These are phyloP conservation scores for Apiotrichum laibachii DNA, from an alignment of 1,284 basidiomycete species.

Conservation along the genomic window DNA sequence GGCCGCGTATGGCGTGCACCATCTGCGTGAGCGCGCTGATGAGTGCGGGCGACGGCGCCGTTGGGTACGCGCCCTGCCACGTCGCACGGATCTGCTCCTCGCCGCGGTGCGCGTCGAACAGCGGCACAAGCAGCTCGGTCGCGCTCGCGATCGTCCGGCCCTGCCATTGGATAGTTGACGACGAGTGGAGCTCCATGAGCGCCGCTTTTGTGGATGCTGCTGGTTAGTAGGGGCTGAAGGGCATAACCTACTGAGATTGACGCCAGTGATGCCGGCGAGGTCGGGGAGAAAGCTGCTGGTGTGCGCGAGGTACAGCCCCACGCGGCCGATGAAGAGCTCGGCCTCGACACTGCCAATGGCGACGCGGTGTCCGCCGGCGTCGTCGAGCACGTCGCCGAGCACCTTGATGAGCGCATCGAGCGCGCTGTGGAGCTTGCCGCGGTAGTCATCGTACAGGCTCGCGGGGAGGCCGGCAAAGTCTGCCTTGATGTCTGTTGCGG, in stretches of 20 bases:
- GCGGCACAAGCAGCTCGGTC: constrained; percentile 21
- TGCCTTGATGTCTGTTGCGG: constrained; percentile 31
- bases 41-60: constrained; percentile 30
- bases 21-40: constrained; percentile 38
- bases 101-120: constrained; percentile 29
- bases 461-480: constrained; percentile 37
- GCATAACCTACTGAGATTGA: constrained; percentile 23
- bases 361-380: constrained; percentile 23
- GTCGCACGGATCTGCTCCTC: constrained; percentile 27
- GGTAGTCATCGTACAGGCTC: constrained; percentile 27
- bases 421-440: constrained; percentile 20
- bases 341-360: constrained; percentile 33
- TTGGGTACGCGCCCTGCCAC: constrained; percentile 40
- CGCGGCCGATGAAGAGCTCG: constrained; percentile 45
- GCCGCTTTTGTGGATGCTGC: constrained; percentile 8
- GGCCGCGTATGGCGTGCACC: constrained; percentile 28
- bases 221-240: background rate
- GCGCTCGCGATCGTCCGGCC: constrained; percentile 25
- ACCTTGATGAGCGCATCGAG: constrained; percentile 29
- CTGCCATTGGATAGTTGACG: constrained; percentile 36
- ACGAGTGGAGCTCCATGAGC: constrained; percentile 31
- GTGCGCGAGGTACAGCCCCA: constrained; percentile 42
- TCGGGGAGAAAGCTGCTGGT: constrained; percentile 33
- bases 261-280: constrained; percentile 22
- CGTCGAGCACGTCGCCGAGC: constrained; percentile 33